These are phyloP conservation scores for Scolecobasidium constrictum DNA, from an alignment of 2,329 filamentous ascomycete species.

Conservation along the genomic window DNA sequence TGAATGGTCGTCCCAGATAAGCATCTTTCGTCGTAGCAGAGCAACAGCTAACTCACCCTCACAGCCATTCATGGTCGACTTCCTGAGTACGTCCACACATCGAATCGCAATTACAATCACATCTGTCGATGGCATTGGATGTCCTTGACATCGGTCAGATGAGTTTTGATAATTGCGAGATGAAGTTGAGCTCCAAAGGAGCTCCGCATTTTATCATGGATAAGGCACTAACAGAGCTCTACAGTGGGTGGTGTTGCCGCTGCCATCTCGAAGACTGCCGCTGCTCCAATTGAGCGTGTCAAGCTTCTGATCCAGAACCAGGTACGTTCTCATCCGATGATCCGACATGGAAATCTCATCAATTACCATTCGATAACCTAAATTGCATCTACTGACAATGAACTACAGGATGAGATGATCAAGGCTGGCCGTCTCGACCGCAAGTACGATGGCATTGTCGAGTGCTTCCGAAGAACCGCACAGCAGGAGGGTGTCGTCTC, in stretches of 20 bases:
- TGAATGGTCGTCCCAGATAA: not conserved
- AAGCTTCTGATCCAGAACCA: slow-evolving; percentile 99
- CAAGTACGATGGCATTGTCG: slow-evolving; percentile 86
- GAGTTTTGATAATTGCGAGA: not conserved
- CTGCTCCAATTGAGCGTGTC: slow-evolving; percentile 99
- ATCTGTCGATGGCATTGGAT: slow-evolving; percentile 13
- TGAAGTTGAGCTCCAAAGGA: not conserved
- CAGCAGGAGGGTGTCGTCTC: slow-evolving; percentile 87
- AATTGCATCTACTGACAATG: not conserved
- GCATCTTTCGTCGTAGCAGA: slow-evolving; percentile 7
- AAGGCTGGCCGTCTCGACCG: slow-evolving; percentile 96
- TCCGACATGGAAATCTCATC: not conserved
- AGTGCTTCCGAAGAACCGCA: slow-evolving; percentile 92
- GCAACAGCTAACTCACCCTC: slow-evolving; percentile 13
- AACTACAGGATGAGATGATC: slow-evolving; percentile 92
- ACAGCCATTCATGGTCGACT: slow-evolving; percentile 92
- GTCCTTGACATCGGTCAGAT: slow-evolving; percentile 15
- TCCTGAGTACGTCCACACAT: slow-evolving; percentile 73
- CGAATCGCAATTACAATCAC: slow-evolving; percentile 9
- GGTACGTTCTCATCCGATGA: slow-evolving; percentile 51
- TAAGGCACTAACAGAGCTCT: too few species aligned
- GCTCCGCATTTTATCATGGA: not conserved
- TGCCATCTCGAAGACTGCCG: slow-evolving; percentile 99
- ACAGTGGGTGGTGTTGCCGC: slow-evolving; percentile 99
- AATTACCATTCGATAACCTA: not conserved